A percentile compares a stretch with the other conserved stretches of the same genome.
phyloP scores from a whole-genome alignment of 352 stramenopile species.

The Globisporangium spinosum region DNA sequence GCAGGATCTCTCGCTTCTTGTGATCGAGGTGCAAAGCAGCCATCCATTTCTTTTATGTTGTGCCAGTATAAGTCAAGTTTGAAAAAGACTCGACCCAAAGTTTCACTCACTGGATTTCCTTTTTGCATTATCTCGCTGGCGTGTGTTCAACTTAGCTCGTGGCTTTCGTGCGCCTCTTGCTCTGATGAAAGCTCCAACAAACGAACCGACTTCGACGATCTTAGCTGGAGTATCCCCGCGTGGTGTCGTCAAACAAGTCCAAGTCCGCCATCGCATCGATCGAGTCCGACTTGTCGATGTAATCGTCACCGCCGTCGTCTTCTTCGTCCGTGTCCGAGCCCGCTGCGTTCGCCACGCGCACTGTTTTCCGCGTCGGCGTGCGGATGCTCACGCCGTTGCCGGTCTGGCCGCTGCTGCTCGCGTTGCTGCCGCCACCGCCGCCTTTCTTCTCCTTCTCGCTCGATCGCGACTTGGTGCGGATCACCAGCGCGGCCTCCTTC shows the following conservation, averaged over 20 bases:
- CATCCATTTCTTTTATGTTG: neutral
- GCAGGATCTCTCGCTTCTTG: slow-evolving; percentile 8
- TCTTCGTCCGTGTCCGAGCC: slow-evolving; percentile 74
- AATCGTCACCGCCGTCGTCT: slow-evolving; percentile 45
- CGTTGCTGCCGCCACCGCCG: slow-evolving; percentile 37
- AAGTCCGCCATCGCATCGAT: slow-evolving; percentile 14
- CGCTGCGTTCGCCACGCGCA: slow-evolving; percentile 11
- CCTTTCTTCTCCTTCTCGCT: slow-evolving; percentile 44
- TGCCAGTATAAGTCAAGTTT: neutral
- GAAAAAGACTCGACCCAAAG: neutral
- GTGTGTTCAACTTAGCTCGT: neutral
- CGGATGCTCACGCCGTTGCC: slow-evolving; percentile 57
- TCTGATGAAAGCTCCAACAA: neutral
- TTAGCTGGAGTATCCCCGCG: slow-evolving; percentile 3
- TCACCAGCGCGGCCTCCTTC: slow-evolving; percentile 75
- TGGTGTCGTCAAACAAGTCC: slow-evolving; percentile 9
- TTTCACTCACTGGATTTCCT: slow-evolving; percentile 1
- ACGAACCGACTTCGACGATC: neutral
- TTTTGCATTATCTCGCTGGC: neutral
- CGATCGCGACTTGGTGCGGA: slow-evolving; percentile 69
- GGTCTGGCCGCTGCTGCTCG: slow-evolving; percentile 34
- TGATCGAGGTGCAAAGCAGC: neutral
- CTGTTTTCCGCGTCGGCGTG: slow-evolving; percentile 23
- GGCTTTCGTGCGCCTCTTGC: neutral
- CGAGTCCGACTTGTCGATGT: slow-evolving; percentile 30